Percentiles rank a stretch among this genome's conserved stretches.
Evolutionary conservation across 2,329 filamentous ascomycete species (phyloP).

Genomic region (Clarireedia paspali): DNA sequence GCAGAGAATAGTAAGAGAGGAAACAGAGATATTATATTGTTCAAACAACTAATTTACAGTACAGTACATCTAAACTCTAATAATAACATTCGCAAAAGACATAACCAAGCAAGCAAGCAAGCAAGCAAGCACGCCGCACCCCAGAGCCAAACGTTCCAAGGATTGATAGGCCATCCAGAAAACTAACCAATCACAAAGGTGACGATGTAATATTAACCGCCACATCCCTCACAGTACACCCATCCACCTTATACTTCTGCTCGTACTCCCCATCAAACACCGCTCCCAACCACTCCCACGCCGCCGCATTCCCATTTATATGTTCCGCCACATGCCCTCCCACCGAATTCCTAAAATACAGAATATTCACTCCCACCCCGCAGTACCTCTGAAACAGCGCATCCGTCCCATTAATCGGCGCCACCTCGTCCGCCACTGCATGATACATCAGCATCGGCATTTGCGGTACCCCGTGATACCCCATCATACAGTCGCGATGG

Average conservation of each 20-base stretch:
- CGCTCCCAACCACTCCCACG: not conserved
- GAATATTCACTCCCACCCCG: constrained; percentile 32
- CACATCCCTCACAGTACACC: not conserved
- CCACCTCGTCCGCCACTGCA: constrained; percentile 39
- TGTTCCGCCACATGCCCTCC: constrained; percentile 32
- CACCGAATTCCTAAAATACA: constrained; percentile 37
- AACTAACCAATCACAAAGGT: not conserved
- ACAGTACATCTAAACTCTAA: too few relatives aligned
- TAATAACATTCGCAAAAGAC: too few relatives aligned
- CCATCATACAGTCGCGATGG: constrained; percentile 11
- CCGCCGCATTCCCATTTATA: not conserved
- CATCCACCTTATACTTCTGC: not conserved
- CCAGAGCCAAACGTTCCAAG: too few relatives aligned
- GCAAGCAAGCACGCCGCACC: too few relatives aligned
- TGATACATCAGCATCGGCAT: constrained; percentile 46
- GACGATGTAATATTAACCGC: not conserved
- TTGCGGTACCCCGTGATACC: constrained; percentile 33
- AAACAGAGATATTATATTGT: too few relatives aligned
- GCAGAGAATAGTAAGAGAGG: too few relatives aligned
- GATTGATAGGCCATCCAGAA: too few relatives aligned
- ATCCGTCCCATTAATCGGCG: constrained; percentile 37
- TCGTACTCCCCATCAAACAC: not conserved
- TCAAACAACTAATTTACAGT: too few relatives aligned
- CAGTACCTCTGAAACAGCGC: constrained; percentile 36
- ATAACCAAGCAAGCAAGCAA: too few relatives aligned